phyloP scores from a whole-genome alignment of 352 stramenopile genomes.

The Phytophthora fragariaefolia region DNA sequence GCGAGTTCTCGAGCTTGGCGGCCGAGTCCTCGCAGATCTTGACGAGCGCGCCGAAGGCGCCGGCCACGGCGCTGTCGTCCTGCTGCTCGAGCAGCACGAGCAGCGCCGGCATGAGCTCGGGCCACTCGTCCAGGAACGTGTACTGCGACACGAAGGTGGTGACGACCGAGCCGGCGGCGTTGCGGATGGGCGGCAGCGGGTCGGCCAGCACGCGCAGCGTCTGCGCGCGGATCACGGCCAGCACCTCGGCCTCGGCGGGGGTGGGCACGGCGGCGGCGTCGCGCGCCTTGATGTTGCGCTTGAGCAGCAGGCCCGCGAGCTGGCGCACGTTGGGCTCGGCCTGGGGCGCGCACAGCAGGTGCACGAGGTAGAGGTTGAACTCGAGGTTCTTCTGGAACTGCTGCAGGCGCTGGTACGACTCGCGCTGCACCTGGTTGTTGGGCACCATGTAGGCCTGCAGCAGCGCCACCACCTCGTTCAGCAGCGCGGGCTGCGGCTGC shows the following conservation, averaged over 20 bases:
- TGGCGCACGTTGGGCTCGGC: slow-evolving; percentile 73
- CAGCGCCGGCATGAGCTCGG: slow-evolving; percentile 85
- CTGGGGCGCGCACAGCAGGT: slow-evolving; percentile 76
- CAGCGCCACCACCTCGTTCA: slow-evolving; percentile 81
- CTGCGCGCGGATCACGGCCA: slow-evolving; percentile 81
- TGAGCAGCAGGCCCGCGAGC: slow-evolving; percentile 82
- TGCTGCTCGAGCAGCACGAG: slow-evolving; percentile 63
- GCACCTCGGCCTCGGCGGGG: slow-evolving; percentile 72
- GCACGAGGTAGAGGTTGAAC: slow-evolving; percentile 90
- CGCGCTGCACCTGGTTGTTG: slow-evolving; percentile 86
- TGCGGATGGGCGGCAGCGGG: slow-evolving; percentile 73
- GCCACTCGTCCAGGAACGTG: slow-evolving; percentile 90
- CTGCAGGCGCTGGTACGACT: slow-evolving; percentile 85
- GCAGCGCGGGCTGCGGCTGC: slow-evolving; percentile 77
- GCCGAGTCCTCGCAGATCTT: slow-evolving; percentile 93
- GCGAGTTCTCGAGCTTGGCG: slow-evolving; percentile 89
- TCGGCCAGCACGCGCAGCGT: slow-evolving; percentile 76
- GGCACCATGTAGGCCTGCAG: slow-evolving; percentile 84
- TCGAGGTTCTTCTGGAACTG: slow-evolving; percentile 90
- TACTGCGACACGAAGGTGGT: slow-evolving; percentile 90
- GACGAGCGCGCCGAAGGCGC: slow-evolving; percentile 83
- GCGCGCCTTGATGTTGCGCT: slow-evolving; percentile 87
- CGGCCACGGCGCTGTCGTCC: slow-evolving; percentile 75
- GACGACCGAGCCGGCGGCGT: slow-evolving; percentile 75
- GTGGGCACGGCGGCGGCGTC: slow-evolving; percentile 60